These are phyloP conservation scores for Pichia sp. DNA, from an alignment of 1,139 yeast genomes.

Conservation along the genomic window DNA sequence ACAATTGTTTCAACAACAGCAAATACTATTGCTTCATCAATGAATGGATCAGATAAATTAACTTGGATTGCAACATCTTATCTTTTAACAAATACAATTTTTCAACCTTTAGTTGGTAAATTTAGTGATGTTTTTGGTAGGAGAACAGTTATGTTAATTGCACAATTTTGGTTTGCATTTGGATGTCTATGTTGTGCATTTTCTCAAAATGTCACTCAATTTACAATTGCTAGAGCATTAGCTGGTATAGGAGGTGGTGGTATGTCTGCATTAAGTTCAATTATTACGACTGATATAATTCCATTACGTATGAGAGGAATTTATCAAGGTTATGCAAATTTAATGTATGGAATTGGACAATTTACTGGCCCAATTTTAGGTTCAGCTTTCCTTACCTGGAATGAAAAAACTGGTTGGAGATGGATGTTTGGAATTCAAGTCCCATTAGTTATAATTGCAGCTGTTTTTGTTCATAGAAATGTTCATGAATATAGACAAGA, in stretches of 20 bases:
- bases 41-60: slow-evolving; percentile 34
- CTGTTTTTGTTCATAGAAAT: slow-evolving; percentile 25
- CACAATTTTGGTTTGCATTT: slow-evolving; percentile 40
- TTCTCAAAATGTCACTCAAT: slow-evolving; percentile 24
- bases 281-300: slow-evolving; percentile 31
- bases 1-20: slow-evolving; percentile 35
- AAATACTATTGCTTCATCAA: slow-evolving; percentile 32
- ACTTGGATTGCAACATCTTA: slow-evolving; percentile 40
- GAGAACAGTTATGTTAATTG: slow-evolving; percentile 29
- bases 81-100: slow-evolving; percentile 51
- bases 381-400: slow-evolving; percentile 31
- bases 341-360: slow-evolving; percentile 37
- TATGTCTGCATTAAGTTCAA: slow-evolving; percentile 29
- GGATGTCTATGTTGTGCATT: slow-evolving; percentile 30
- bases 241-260: slow-evolving; percentile 35
- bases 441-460: slow-evolving; percentile 34
- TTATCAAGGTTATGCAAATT: slow-evolving; percentile 34
- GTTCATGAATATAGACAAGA: slow-evolving; percentile 32
- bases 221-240: slow-evolving; percentile 28
- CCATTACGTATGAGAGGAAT: slow-evolving; percentile 30
- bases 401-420: slow-evolving; percentile 35
- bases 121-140: slow-evolving; percentile 55
- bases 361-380: slow-evolving; percentile 40
- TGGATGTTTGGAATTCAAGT: slow-evolving; percentile 38
- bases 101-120: slow-evolving; percentile 79